These are phyloP conservation scores for Cladosporium sp. DNA, from an alignment of 2,329 filamentous ascomycete genomes.

Conservation along the genomic window DNA sequence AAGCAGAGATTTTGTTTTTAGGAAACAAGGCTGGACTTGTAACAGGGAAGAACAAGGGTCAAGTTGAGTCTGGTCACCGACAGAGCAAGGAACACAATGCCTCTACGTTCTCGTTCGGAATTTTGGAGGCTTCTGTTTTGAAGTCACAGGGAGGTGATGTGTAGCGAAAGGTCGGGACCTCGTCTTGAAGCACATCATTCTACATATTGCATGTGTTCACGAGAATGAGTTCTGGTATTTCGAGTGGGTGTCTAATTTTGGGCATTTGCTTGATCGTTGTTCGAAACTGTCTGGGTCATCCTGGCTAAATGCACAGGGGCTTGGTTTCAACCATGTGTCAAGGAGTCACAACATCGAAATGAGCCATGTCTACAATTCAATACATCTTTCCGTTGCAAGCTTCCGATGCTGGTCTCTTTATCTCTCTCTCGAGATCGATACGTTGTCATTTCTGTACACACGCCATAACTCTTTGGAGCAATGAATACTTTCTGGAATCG, in stretches of 20 bases:
- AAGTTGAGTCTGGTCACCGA: neutral
- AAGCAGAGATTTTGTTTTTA: neutral
- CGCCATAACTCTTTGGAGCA: neutral
- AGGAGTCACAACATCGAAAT: neutral
- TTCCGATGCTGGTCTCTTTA: neutral
- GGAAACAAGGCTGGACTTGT: neutral
- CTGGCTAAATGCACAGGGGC: neutral
- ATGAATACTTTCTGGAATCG: neutral
- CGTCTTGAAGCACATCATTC: neutral
- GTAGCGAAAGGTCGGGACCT: neutral
- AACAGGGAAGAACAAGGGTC: neutral
- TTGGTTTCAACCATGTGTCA: constrained; percentile 8
- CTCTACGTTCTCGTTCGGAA: neutral
- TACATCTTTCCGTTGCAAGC: neutral
- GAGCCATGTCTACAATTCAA: too few relatives aligned
- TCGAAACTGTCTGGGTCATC: neutral
- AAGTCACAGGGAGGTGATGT: neutral
- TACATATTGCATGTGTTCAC: neutral
- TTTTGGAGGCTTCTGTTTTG: neutral
- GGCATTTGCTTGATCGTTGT: neutral
- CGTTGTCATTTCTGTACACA: neutral
- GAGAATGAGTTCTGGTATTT: neutral
- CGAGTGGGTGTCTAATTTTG: neutral
- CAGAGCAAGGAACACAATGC: neutral
- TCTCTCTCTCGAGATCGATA: neutral